Base-by-base conservation (phyloP, 1,284 basidiomycete species). In the Rhodotorula sp. region DNA sequence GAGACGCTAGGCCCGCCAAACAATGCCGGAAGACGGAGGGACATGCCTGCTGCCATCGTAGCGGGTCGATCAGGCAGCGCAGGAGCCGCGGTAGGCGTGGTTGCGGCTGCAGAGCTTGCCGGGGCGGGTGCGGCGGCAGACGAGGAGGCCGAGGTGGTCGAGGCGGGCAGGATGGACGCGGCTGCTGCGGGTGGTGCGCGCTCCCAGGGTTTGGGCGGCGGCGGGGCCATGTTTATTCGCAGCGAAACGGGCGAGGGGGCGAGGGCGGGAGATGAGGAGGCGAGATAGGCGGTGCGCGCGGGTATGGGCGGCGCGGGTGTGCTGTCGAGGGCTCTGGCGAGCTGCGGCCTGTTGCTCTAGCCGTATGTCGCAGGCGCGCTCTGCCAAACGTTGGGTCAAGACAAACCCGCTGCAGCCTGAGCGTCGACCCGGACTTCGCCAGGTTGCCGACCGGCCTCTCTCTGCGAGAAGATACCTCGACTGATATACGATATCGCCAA, bases 181-280 rank as follows among this genome's bases (percentile, higher is more conserved):
- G 65, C 57, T 8, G 53, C 37, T 5, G 51, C 22, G 34, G 67
- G 58, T 8, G 61, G 57, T 0, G 58, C 36, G 22, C 71, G 71
- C 51, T 75, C 73, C 75, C 76, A 77, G 13, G 73, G 76, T 56
- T 75, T 75, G 22, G 76, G 69, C 6, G 76, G 74, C 8, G 71
- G 69, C 22, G 73, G 62, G 5, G 66, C 63, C 70, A 72, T 72
- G 17, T 7, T 12, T 27, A 27, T 2, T 1, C n/a, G 12, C 9
- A n/a, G n/a, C n/a, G n/a, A 29, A 15, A 3, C 22, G 34, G 21
- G 12, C 29, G 13, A 32, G 21, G 17, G 32, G n/a, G n/a, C n/a
- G n/a, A n/a, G n/a, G n/a, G n/a, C n/a, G n/a, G 53, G 32, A 10
- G 29, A 9, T 7, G 7, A 17, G 17, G 7, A 17, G 53, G 53